Evolutionary conservation across 352 stramenopile species (phyloP).

Genomic region (Phytophthora tentaculata): DNA sequence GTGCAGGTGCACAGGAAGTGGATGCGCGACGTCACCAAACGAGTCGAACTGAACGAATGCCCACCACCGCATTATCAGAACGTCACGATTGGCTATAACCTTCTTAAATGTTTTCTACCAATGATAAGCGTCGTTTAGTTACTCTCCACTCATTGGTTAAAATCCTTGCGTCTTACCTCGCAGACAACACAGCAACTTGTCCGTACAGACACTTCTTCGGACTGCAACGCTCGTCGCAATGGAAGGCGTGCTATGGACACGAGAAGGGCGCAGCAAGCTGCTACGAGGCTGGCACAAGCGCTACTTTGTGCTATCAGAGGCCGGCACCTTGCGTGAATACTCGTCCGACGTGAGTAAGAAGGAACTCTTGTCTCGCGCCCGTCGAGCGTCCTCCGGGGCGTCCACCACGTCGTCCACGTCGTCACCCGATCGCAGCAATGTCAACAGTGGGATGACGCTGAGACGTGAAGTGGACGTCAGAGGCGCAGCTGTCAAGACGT

Average conservation of each 20-base stretch:
- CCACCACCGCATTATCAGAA: constrained; percentile 21
- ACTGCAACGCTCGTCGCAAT: constrained; percentile 25
- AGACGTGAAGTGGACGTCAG: constrained; percentile 49
- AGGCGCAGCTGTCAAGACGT: constrained; percentile 39
- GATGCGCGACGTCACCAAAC: background rate
- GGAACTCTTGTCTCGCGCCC: constrained; percentile 10
- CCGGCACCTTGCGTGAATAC: constrained; percentile 62
- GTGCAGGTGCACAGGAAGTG: background rate
- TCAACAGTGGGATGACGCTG: constrained; percentile 56
- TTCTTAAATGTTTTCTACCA: background rate
- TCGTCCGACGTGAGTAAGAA: constrained; percentile 33
- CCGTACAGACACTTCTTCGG: background rate
- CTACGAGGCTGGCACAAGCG: constrained; percentile 74
- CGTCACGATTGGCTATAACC: constrained; percentile 24
- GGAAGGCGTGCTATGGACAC: constrained; percentile 66
- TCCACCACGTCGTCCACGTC: constrained; percentile 12
- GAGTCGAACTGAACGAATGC: constrained; percentile 20
- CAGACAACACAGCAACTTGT: constrained; percentile 12
- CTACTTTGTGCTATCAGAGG: constrained; percentile 64
- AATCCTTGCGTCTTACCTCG: background rate
- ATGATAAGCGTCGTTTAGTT: constrained; percentile 1
- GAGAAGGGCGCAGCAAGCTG: constrained; percentile 56
- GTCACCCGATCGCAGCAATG: constrained; percentile 16
- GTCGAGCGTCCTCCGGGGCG: constrained; percentile 19
- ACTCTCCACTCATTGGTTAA: constrained; percentile 15